phyloP scores from a whole-genome alignment of 177 flowering plant genomes.

The Vitis hybrid region DNA sequence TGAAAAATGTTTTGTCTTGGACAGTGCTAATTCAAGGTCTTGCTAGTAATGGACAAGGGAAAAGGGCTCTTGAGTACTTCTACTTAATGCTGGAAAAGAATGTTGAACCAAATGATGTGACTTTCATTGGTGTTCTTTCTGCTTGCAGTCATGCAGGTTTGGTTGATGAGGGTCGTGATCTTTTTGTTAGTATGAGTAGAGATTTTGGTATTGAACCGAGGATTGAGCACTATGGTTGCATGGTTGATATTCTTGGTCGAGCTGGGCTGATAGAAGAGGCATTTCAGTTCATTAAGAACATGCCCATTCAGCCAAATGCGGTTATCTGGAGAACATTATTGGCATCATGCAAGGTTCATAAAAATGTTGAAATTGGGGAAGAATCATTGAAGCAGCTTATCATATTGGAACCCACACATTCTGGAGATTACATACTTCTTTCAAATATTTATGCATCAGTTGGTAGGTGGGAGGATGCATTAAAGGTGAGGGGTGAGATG shows the following conservation, averaged over 20 bases:
- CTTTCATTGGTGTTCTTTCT: conserved; percentile 47
- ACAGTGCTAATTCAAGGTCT: conserved; percentile 48
- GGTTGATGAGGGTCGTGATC: conserved; percentile 38
- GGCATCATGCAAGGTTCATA: conserved; percentile 50
- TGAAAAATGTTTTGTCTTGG: conserved; percentile 47
- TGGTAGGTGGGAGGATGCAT: conserved; percentile 47
- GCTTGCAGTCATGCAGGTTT: conserved; percentile 55
- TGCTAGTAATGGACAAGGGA: conserved; percentile 51
- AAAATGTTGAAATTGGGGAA: conserved; percentile 44
- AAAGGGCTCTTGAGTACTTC: conserved; percentile 35
- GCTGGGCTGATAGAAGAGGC: conserved; percentile 58
- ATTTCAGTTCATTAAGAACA: conserved; percentile 36
- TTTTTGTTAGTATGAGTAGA: conserved; percentile 39
- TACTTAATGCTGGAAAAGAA: conserved; percentile 24
- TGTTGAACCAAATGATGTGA: conserved; percentile 43
- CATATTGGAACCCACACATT: conserved; percentile 37
- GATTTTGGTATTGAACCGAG: conserved; percentile 48
- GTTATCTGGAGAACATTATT: conserved; percentile 52
- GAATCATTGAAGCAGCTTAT: conserved; percentile 26
- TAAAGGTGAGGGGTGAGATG: conserved; percentile 38
- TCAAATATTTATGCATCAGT: conserved; percentile 48
- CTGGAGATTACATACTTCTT: conserved; percentile 51
- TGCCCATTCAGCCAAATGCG: conserved; percentile 51
- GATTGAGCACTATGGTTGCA: conserved; percentile 57
- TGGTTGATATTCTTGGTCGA: conserved; percentile 60